Percentiles rank a stretch among this genome's conserved stretches.
Conservation (phyloP, 148 eudicot species). For the Nepenthes gracilis region DNA sequence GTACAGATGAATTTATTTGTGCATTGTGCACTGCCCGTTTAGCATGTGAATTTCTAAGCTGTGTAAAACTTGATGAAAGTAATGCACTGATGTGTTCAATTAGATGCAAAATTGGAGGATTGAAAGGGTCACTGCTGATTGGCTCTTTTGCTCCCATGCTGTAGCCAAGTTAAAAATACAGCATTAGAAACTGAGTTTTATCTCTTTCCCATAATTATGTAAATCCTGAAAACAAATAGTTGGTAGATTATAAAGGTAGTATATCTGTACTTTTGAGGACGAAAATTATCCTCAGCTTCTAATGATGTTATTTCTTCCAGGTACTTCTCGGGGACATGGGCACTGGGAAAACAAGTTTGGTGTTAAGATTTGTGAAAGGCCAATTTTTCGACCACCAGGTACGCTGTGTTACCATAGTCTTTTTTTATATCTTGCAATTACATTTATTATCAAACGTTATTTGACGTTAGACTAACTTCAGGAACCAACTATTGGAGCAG, state of each 20-base stretch:
- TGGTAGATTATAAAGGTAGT: background rate
- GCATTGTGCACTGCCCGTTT: no score
- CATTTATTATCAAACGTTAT: background rate
- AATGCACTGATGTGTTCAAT: no score
- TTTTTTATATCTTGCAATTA: background rate
- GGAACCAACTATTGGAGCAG: slow-evolving; percentile 47
- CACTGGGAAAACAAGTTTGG: slow-evolving; percentile 36
- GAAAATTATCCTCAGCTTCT: background rate
- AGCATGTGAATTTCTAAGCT: no score
- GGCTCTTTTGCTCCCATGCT: no score
- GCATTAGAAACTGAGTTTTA: no score
- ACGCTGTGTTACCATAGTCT: slow-evolving; percentile 1
- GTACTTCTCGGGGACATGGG: slow-evolving; percentile 44
- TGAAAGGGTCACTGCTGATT: no score
- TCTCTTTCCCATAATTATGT: no score
- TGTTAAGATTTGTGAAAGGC: slow-evolving; percentile 31
- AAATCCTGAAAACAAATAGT: background rate
- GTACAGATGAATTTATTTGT: no score
- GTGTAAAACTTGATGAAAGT: no score
- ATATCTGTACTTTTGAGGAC: background rate
- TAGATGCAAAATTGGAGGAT: no score
- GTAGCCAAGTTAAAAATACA: no score
- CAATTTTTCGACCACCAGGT: slow-evolving; percentile 34
- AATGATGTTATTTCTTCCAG: slow-evolving; percentile 9
- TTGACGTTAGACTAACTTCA: slow-evolving; percentile 7